A percentile compares a stretch with the other conserved stretches of the same genome.
phyloP scores from a whole-genome alignment of 2,329 filamentous ascomycete genomes.

The Scorias spongiosa region DNA sequence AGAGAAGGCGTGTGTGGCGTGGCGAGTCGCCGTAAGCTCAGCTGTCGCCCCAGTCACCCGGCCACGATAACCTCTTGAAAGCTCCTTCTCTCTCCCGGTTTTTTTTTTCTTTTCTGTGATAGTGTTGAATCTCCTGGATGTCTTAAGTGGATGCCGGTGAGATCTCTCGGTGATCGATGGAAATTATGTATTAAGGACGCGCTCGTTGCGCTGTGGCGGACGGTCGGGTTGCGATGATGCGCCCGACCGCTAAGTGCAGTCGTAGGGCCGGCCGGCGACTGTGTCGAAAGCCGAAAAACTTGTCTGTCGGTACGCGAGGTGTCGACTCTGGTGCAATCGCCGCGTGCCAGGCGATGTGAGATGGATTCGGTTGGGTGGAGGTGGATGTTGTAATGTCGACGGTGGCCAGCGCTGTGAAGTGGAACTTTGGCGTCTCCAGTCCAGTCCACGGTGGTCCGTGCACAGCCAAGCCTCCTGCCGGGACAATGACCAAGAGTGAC shows the following conservation, averaged over 20 bases:
- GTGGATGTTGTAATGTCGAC: conserved; percentile 4
- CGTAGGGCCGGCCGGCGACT: conserved; percentile 18
- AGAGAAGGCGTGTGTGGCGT: conserved; percentile 1
- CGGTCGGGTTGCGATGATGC: not conserved
- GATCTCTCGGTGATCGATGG: not conserved
- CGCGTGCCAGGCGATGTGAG: conserved; percentile 17
- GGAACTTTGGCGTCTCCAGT: not conserved
- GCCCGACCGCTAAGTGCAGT: conserved; percentile 4
- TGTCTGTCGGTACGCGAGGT: conserved; percentile 3
- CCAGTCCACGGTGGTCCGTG: not conserved
- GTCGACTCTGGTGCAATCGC: conserved; percentile 13
- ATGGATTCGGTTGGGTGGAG: conserved; percentile 9
- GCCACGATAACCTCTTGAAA: no score
- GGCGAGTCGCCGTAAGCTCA: no score
- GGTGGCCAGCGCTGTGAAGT: not conserved
- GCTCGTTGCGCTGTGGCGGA: not conserved
- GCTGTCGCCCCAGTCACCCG: no score
- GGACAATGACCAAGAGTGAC: not conserved
- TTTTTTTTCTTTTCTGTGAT: no score
- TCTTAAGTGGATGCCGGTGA: not conserved
- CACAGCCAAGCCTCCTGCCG: not conserved
- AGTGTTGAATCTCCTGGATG: not conserved
- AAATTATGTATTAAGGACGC: not conserved
- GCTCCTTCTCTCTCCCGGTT: no score
- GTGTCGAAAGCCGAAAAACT: conserved; percentile 2